A percentile compares a stretch with the other conserved stretches of the same genome.
phyloP scores from a whole-genome alignment of 345 rosid genomes.

The Camelina neglecta region DNA sequence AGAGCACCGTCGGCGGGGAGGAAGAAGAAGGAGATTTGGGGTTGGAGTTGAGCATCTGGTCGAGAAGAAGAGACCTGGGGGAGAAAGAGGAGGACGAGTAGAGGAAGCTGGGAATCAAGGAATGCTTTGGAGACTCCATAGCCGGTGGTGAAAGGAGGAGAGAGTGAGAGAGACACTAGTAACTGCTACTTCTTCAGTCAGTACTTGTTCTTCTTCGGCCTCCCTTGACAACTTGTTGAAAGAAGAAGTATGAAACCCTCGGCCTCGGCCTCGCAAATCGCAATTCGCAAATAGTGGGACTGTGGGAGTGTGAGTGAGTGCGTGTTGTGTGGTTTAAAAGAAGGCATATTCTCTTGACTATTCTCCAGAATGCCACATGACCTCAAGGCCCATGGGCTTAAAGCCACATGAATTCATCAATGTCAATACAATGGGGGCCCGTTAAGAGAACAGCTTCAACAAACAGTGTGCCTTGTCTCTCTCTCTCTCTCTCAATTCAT shows the following conservation, averaged over 20 bases:
- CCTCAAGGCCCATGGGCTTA: conserved; percentile 7
- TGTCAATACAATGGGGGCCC: too few relatives aligned
- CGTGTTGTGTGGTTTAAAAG: too few relatives aligned
- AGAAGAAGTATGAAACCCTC: neutral
- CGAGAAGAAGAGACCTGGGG: conserved; percentile 23
- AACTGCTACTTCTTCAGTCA: too few relatives aligned
- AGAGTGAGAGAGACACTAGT: neutral
- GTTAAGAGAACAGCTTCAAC: too few relatives aligned
- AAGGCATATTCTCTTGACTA: neutral
- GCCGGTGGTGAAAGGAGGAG: neutral
- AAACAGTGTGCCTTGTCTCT: neutral
- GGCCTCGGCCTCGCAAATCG: neutral
- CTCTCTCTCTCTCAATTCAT: neutral
- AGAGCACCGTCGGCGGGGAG: conserved; percentile 11
- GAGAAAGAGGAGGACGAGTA: conserved; percentile 46
- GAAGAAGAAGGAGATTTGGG: neutral
- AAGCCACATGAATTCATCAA: neutral
- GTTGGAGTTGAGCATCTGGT: neutral
- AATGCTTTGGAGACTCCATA: conserved; percentile 45
- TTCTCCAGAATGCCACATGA: neutral
- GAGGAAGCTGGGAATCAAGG: conserved; percentile 59
- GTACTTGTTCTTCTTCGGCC: neutral
- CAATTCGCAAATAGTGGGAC: too few relatives aligned
- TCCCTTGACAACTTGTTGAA: neutral
- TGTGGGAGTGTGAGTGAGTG: too few relatives aligned